Evolutionary conservation across 2,329 filamentous ascomycete species (phyloP), one percentile per base, ranked within the genome.

Genomic region (Xylaria multiplex): DNA sequence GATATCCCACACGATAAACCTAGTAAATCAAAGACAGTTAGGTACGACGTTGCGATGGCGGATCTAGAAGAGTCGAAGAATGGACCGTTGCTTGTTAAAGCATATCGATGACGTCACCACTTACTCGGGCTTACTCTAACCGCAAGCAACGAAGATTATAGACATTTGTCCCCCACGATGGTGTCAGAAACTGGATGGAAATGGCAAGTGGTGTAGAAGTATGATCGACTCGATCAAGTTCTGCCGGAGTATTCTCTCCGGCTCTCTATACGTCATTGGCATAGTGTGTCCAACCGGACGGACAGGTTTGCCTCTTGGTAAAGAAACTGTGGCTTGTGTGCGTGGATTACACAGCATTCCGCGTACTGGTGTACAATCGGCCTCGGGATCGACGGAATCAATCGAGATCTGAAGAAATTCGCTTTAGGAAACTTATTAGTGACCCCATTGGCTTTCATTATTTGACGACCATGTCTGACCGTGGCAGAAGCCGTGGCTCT

Each of bases 241-340:
- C 54, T 42, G n/a, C 11, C 52, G 64, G 64, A 66, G 53, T 37
- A 22, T 62, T 55, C 32, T 22, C 48, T 66, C 64, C 64, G 64
- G 19, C 3, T 14, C 16, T 24, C 8, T 14, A 2, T 61, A 32
- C 49, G 56, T 61, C 62, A 65, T 45, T 50, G 13, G 43, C 14
- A n/a, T 30, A 11, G 6, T 11, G 35, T 40, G 35, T 2, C 35
- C 19, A 19, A 19, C 19, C 19, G 19, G 19, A 19, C 19, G 19
- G 19, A 19, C 19, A 19, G 19, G 19, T 19, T 19, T 19, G 19
- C 19, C 19, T 19, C 19, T 19, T 19, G 19, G 11, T 27, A 19
- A n/a, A 30, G 16, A 16, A 37, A 32, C 6, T 40, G 61, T 50
- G 56, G 55, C 62, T 60, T n/a, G 19, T n/a, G 16, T 24, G 16